Evolutionary conservation across 495 filamentous ascomycete species (phyloP).

Genomic region (Aspergillus sparsus): DNA sequence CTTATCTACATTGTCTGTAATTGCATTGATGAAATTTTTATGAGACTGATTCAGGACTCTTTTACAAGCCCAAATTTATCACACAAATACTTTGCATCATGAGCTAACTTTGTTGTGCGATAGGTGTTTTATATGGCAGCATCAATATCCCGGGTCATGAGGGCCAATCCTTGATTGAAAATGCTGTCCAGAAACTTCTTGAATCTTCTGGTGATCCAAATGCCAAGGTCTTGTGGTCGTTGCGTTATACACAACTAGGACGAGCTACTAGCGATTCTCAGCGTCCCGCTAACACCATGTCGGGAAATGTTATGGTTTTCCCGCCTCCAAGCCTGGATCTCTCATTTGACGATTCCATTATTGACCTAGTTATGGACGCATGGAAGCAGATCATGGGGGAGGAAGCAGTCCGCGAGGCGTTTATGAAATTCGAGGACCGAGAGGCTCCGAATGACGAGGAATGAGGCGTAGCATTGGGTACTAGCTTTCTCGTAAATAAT

Average conservation of each 20-base stretch:
- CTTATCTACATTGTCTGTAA: constrained; percentile 99
- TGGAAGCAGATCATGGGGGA: constrained; percentile 65
- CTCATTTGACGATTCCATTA: constrained; percentile 65
- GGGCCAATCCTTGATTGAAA: constrained; percentile 47
- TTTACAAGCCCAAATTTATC: constrained; percentile 10
- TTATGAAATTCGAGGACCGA: constrained; percentile 62
- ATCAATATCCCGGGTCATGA: constrained; percentile 38
- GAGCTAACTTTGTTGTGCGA: constrained; percentile 46
- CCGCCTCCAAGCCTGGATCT: constrained; percentile 60
- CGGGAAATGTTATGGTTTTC: constrained; percentile 42
- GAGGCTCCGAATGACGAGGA: constrained; percentile 38
- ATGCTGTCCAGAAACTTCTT: constrained; percentile 58
- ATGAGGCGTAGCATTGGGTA: constrained; percentile 5
- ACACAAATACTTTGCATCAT: constrained; percentile 17
- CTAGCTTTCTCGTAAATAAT: constrained; percentile 2
- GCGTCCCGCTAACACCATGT: constrained; percentile 24
- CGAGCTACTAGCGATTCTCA: constrained; percentile 23
- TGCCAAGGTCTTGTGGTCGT: constrained; percentile 56
- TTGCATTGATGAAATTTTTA: constrained; percentile 73
- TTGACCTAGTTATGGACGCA: constrained; percentile 60
- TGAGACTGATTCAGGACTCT: constrained; percentile 72
- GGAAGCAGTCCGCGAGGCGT: constrained; percentile 48
- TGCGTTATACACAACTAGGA: constrained; percentile 61
- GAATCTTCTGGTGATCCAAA: constrained; percentile 32
- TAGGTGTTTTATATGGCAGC: constrained; percentile 74